Conservation (phyloP, 306 rosid genomes). For the Dalbergia cochinchinensis region DNA sequence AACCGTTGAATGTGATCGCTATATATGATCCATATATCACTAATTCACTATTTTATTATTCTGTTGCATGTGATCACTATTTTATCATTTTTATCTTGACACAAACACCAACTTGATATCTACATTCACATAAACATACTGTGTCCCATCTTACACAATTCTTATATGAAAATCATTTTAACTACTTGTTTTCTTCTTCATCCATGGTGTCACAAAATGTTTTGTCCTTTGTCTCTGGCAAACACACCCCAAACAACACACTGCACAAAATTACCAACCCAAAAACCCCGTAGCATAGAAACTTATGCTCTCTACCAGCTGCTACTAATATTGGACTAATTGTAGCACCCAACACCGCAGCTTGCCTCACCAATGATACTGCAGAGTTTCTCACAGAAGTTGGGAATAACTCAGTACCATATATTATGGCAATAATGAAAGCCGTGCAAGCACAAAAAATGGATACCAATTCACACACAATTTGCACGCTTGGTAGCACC, state of each 20-base stretch:
- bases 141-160: too few species aligned
- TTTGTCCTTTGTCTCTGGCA: conserved; percentile 20
- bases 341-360: not conserved
- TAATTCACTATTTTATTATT: too few species aligned
- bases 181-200: conserved; percentile 5
- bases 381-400: conserved; percentile 15
- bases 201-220: conserved; percentile 26
- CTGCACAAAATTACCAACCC: conserved; percentile 12
- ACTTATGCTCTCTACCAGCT: not conserved
- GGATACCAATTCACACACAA: conserved; percentile 9
- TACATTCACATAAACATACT: too few species aligned
- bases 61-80: too few species aligned
- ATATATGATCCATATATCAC: too few species aligned
- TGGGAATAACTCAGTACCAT: conserved; percentile 22
- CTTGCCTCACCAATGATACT: conserved; percentile 22
- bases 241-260: conserved; percentile 1
- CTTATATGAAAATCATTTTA: not conserved
- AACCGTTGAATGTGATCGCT: too few species aligned
- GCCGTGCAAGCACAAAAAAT: conserved; percentile 12
- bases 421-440: not conserved
- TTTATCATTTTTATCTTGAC: too few species aligned
- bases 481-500: not conserved
- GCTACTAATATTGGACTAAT: conserved; percentile 2
- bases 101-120: too few species aligned
- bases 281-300: conserved; percentile 25